Evolutionary conservation across 768 basidiomycete species (phyloP), one percentile per base, ranked within the genome.

Genomic region (Lentinula boryana): DNA sequence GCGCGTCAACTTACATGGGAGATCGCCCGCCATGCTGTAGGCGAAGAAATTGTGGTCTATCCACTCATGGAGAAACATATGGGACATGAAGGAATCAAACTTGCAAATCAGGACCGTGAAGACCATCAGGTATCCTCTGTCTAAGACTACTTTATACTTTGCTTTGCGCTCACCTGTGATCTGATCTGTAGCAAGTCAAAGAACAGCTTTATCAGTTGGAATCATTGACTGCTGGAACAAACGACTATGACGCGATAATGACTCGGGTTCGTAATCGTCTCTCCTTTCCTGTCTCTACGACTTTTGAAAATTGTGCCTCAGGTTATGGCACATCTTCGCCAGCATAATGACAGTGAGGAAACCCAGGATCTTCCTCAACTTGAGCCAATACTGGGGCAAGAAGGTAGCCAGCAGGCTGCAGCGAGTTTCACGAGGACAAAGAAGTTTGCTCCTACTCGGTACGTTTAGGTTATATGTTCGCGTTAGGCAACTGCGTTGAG

Each of bases 1-100:
- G 46, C 46, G 12, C 75, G 74, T 49, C 84, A 85, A 67, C 72
- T 86, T 5, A 76, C 72, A 12, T 86, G 84, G 85, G 84, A 84
- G 69, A 73, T 86, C 43, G 84, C 84, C 1, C 76, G 83, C 0
- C 85, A 86, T 61, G 81, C 84, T 3, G 79, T 81, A 6, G 83
- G 79, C 13, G 85, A 87, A 67, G 86, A 88, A 68, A 78, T 86
- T 41, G 74, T 87, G 40, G 80, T 86, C 0, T 87, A 87, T 64
- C 85, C 85, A 13, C 74, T 85, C 50, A 80, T 86, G 75, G 84
- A 86, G 66, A 74, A 78, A 61, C 74, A 81, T 58, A 78, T 86
- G 59, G 85, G 85, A 5, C 70, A 71, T 2, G 67, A 81, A 63
- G 86, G 85, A 4, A 68, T 69, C 50, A 58, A 77, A 46, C 76